A percentile compares a stretch with the other conserved stretches of the same genome.
Conservation (phyloP, 106 monocot species). For the Cymbidium sinense region DNA sequence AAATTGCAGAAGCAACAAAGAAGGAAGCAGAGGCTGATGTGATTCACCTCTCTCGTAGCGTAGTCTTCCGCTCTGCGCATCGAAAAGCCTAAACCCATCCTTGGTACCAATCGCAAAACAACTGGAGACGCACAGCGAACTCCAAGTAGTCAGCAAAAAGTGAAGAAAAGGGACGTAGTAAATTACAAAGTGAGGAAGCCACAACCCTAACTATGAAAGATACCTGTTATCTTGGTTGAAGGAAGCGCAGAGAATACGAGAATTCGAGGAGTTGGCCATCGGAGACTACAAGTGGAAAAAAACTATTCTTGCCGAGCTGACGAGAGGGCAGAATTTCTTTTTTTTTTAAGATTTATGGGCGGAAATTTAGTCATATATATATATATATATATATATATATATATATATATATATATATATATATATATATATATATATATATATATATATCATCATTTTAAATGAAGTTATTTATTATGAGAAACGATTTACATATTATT, state of each 20-base stretch:
- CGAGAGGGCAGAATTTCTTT: background rate
- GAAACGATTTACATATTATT: no score
- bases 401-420: no score
- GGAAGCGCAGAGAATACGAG: slow-evolving; percentile 63
- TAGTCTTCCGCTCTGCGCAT: slow-evolving; percentile 53
- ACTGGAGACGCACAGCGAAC: slow-evolving; percentile 18
- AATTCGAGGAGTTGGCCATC: slow-evolving; percentile 28
- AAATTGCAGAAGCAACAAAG: background rate
- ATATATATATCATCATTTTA: no score
- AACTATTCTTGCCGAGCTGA: background rate
- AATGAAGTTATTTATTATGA: no score
- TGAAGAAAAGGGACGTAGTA: background rate
- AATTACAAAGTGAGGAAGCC: background rate
- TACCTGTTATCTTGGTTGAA: slow-evolving; percentile 97
- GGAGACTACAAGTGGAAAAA: slow-evolving; percentile 2
- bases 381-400: no score
- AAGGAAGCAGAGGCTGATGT: background rate
- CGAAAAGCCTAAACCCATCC: slow-evolving; percentile 83
- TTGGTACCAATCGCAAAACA: slow-evolving; percentile 70
- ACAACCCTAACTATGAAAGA: background rate
- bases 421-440: no score
- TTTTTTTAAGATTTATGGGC: no score
- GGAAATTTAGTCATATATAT: no score
- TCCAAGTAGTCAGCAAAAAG: background rate
- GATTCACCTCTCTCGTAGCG: slow-evolving; percentile 59